Evolutionary conservation across 2,329 filamentous ascomycete species (phyloP), one percentile per base, ranked within the genome.

Genomic region (Coniochaeta sp.): DNA sequence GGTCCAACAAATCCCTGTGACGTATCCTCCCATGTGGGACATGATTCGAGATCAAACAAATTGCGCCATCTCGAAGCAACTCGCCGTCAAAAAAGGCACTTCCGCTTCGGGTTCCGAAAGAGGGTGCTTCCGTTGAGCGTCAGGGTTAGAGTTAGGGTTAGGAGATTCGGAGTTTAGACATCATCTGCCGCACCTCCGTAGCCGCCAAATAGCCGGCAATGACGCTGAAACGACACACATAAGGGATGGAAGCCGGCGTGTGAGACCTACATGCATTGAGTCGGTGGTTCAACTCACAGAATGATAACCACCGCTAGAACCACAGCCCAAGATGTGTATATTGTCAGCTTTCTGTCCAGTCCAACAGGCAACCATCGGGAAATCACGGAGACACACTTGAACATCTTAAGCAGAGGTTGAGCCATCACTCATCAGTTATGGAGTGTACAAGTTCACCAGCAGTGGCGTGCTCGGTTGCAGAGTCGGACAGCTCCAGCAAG

Each of bases 401-500:
- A n/a, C n/a, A 4, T 17, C 47, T 22, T 17, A 5, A 30, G 47
- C 24, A 52, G 22, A 52, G 24, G 14, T 7, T 36, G 42, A 40
- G 38, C 38, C 19, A 47, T 8, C 1, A 14, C 34, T 24, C 38
- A 30, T 28, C 40, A 32, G 22, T 8, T 34, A 50, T 58, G 57
- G 56, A 58, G 19, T 40, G 36, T n/a, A 30, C 16, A 12, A 28
- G 24, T 30, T 42, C 55, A n/a, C 55, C 34, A 26, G 38, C 28
- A 24, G 55, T 44, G n/a, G 55, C 24, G 19, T 24, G 5, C 7
- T 57, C 55, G 32, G 14, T 50, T 4, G 58, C 60, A 52, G 55
- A 24, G 22, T 57, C 55, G 24, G 55, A 57, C 19, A 28, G 26
- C 10, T 42, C 59, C 9, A 64, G 63, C 12, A 73, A 70, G 70